These are phyloP conservation scores for Ceratobasidium sp. DNA, from an alignment of 1,284 basidiomycete species.

Conservation along the genomic window DNA sequence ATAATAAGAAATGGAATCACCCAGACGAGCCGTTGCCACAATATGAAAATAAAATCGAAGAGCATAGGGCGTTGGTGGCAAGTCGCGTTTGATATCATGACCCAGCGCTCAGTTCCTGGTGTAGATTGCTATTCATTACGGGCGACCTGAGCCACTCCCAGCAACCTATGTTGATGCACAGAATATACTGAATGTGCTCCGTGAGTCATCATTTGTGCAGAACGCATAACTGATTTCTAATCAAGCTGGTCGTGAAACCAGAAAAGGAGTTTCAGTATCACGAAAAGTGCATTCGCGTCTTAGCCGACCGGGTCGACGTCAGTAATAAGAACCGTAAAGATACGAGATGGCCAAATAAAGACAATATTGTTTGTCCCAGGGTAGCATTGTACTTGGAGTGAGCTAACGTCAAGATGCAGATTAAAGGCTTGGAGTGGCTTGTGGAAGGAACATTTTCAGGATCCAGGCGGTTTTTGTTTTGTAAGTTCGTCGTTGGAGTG, in stretches of 20 bases:
- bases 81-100: not conserved
- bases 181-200: not conserved
- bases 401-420: not conserved
- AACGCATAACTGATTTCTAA: not conserved
- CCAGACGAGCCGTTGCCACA: not conserved
- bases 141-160: not conserved
- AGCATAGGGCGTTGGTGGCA: slow-evolving; percentile 10
- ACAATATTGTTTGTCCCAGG: slow-evolving; percentile 4
- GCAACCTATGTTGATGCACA: slow-evolving; percentile 19
- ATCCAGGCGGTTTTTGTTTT: slow-evolving; percentile 19
- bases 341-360: slow-evolving; percentile 15
- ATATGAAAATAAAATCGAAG: not conserved
- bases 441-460: not conserved
- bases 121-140: slow-evolving; percentile 25
- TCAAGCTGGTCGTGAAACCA: not conserved
- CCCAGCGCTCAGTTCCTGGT: too few relatives aligned
- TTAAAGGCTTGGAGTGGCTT: slow-evolving; percentile 22
- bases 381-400: not conserved
- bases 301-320: slow-evolving; percentile 8
- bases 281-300: slow-evolving; percentile 12
- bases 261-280: not conserved
- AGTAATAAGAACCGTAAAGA: slow-evolving; percentile 1
- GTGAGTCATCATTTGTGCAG: not conserved
- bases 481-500: not conserved
- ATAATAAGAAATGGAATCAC: not conserved